phyloP scores from a whole-genome alignment of 2,329 filamentous ascomycete species.

The Monilinia fructicola region DNA sequence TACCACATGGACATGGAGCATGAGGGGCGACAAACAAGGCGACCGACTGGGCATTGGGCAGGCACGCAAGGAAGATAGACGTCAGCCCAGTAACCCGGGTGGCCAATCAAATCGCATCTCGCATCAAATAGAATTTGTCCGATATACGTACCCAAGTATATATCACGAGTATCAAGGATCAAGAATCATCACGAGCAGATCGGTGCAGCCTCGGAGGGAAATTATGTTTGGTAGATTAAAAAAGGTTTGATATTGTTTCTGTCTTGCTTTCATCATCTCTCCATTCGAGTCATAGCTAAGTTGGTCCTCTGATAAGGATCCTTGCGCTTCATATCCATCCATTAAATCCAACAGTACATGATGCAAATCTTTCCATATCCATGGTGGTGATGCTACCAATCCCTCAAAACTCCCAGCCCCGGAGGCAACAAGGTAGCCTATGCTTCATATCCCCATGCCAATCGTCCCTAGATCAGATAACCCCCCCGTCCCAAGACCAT shows the following conservation, averaged over 20 bases:
- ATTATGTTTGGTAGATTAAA: not conserved
- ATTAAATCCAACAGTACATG: slow-evolving; percentile 5
- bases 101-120: not conserved
- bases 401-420: slow-evolving; percentile 8
- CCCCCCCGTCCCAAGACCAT: not conserved
- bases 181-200: not conserved
- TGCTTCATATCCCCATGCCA: slow-evolving; percentile 8
- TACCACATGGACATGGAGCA: not conserved
- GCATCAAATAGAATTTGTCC: too few relatives aligned
- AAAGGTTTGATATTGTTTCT: not conserved
- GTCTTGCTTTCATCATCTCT: not conserved
- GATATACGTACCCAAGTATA: too few relatives aligned
- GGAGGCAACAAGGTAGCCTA: not conserved
- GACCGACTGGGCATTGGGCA: not conserved
- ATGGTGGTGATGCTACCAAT: slow-evolving; percentile 17
- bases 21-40: not conserved
- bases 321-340: not conserved
- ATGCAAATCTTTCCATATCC: slow-evolving; percentile 14
- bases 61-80: not conserved
- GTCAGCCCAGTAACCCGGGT: not conserved
- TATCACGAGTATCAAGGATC: not conserved
- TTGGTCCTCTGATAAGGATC: not conserved
- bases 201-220: not conserved
- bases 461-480: slow-evolving; percentile 1
- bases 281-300: not conserved